Conservation (phyloP, 2,329 filamentous ascomycete species). For the Podosphaera fusca region DNA sequence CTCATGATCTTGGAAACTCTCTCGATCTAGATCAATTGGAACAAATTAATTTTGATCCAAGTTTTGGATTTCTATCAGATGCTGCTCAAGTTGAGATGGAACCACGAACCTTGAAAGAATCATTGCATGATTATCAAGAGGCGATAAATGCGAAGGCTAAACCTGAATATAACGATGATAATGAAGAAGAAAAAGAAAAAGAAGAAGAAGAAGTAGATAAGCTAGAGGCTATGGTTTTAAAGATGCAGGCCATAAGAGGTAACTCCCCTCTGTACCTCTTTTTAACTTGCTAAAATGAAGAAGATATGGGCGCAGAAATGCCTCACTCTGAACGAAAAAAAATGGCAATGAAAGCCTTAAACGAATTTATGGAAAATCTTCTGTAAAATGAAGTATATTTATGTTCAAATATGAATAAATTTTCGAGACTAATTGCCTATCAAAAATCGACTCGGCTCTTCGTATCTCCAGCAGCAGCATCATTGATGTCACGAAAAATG, state of each 20-base stretch:
- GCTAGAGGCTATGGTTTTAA: constrained; percentile 39
- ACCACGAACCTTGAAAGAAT: constrained; percentile 18
- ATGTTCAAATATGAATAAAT: neutral
- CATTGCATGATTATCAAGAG: constrained; percentile 9
- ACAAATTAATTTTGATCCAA: constrained; percentile 11
- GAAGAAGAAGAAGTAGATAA: constrained; percentile 24
- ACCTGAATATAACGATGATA: constrained; percentile 14
- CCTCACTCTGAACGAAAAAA: constrained; percentile 35
- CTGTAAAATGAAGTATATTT: neutral
- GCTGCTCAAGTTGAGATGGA: constrained; percentile 18
- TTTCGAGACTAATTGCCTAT: neutral
- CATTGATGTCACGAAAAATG: no score
- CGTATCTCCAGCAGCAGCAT: no score
- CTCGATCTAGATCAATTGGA: constrained; percentile 19
- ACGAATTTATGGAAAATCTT: constrained; percentile 34
- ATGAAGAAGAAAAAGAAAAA: neutral
- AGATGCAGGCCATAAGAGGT: constrained; percentile 31
- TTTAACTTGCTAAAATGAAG: constrained; percentile 11
- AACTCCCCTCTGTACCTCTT: constrained; percentile 1
- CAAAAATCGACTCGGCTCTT: no score
- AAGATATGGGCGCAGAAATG: constrained; percentile 33
- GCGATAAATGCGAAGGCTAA: constrained; percentile 4
- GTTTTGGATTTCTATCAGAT: constrained; percentile 13
- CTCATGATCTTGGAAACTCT: constrained; percentile 15
- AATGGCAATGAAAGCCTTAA: constrained; percentile 36